A percentile compares a stretch with the other conserved stretches of the same genome.
These are phyloP conservation scores for Ambrosia trifida DNA, from an alignment of 129 eudicot genomes.

Conservation along the genomic window DNA sequence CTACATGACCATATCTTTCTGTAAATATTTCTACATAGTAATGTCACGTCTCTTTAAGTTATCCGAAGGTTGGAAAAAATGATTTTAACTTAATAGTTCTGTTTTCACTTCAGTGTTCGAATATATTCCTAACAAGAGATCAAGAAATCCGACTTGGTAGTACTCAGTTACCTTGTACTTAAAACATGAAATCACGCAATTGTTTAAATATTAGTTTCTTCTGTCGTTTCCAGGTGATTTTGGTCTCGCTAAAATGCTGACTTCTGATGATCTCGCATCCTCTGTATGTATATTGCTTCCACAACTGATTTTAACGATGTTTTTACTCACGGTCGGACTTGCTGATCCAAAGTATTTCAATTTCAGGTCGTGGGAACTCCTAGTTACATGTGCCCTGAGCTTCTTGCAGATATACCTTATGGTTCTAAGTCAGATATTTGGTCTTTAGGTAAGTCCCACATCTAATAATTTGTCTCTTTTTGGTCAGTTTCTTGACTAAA, in stretches of 20 bases:
- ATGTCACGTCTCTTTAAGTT: not conserved
- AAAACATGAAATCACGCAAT: slow-evolving; percentile 4
- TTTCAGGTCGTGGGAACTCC: slow-evolving; percentile 98
- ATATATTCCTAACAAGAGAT: slow-evolving; percentile 88
- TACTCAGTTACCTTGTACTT: slow-evolving; percentile 2
- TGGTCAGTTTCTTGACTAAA: not conserved
- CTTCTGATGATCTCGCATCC: slow-evolving; percentile 91
- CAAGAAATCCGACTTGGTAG: slow-evolving; percentile 93
- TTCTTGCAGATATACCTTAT: slow-evolving; percentile 99
- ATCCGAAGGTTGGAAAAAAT: not conserved
- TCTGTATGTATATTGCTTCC: slow-evolving; percentile 64
- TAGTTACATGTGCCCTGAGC: slow-evolving; percentile 99
- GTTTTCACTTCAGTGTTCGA: slow-evolving; percentile 73
- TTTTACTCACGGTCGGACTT: slow-evolving; percentile 14
- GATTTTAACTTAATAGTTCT: slow-evolving; percentile 19
- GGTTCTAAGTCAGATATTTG: slow-evolving; percentile 99
- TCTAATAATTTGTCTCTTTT: not conserved
- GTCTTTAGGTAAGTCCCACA: slow-evolving; percentile 74
- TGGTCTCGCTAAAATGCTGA: slow-evolving; percentile 94
- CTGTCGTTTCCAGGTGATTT: slow-evolving; percentile 70
- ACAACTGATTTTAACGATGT: slow-evolving; percentile 9
- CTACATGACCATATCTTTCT: slow-evolving; percentile 20
- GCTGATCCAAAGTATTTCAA: slow-evolving; percentile 11
- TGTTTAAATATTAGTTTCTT: slow-evolving; percentile 15
- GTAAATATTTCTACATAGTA: slow-evolving; percentile 2